Conservation (phyloP, 2,329 filamentous ascomycete species). For the Fusarium luffae region DNA sequence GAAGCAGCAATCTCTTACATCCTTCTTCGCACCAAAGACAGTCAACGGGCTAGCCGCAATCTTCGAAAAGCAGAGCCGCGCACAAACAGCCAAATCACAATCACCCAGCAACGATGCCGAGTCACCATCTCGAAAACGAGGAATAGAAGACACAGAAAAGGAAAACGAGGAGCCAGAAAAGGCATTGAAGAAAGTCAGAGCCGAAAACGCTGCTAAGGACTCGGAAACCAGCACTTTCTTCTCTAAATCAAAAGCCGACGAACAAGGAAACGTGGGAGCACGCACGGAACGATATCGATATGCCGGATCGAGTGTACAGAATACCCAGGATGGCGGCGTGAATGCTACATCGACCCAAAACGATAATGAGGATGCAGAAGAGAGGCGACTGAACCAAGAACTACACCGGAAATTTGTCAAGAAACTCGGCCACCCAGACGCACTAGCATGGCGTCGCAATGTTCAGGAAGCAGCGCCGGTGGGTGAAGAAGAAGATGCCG, state of each 20-base stretch:
- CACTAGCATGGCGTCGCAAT: conserved; percentile 74
- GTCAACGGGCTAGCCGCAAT: conserved; percentile 58
- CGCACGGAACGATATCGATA: conserved; percentile 66
- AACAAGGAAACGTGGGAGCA: conserved; percentile 42
- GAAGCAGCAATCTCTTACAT: conserved; percentile 85
- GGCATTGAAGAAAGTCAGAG: conserved; percentile 59
- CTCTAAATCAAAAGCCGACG: conserved; percentile 29
- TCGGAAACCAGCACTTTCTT: conserved; percentile 52
- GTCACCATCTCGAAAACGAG: conserved; percentile 60
- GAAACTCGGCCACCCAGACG: conserved; percentile 88
- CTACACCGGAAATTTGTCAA: conserved; percentile 88
- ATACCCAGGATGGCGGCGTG: conserved; percentile 40
- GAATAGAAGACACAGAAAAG: conserved; percentile 59
- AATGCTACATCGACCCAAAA: conserved; percentile 45
- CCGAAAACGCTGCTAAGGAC: conserved; percentile 54
- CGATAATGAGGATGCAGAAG: conserved; percentile 63
- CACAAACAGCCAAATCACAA: conserved; percentile 42
- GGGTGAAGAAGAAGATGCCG: conserved; percentile 69
- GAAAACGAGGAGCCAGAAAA: conserved; percentile 56
- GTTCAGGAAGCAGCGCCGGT: conserved; percentile 64
- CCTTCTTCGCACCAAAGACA: conserved; percentile 79
- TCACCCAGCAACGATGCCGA: conserved; percentile 45
- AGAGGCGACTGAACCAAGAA: conserved; percentile 70
- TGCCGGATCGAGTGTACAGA: conserved; percentile 56
- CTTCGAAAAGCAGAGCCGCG: conserved; percentile 49